Conservation (phyloP, 2,329 filamentous ascomycete species). For the Colletotrichum somersetense region DNA sequence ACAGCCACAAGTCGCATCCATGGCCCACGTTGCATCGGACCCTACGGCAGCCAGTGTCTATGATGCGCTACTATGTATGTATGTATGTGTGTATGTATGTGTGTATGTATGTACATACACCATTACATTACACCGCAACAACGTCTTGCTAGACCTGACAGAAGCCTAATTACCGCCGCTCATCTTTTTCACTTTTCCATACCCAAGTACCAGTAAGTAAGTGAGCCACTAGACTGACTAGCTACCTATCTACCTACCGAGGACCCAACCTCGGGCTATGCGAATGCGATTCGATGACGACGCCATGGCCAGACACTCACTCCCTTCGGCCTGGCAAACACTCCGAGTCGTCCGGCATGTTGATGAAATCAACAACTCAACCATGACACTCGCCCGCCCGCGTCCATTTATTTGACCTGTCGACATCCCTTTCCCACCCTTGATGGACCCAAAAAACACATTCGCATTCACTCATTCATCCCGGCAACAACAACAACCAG, state of each 20-base stretch:
- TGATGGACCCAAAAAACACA: no score
- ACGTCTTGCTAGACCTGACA: not conserved
- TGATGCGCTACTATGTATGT: no score
- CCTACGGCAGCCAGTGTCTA: not conserved
- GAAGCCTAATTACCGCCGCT: no score
- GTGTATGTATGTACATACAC: no score
- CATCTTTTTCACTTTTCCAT: no score
- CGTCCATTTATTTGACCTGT: not conserved
- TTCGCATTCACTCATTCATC: not conserved
- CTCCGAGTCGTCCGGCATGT: not conserved
- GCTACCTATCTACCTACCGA: no score
- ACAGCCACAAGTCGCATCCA: no score
- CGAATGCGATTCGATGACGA: slow-evolving; percentile 32
- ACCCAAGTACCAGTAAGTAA: no score
- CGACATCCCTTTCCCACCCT: not conserved
- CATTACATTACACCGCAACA: no score
- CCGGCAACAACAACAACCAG: not conserved
- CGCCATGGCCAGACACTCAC: slow-evolving; percentile 2
- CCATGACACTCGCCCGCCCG: slow-evolving; percentile 5
- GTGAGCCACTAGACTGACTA: no score
- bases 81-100: no score
- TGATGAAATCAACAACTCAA: not conserved
- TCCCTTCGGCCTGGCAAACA: slow-evolving; percentile 6
- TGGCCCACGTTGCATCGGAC: slow-evolving; percentile 11
- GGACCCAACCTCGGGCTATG: not conserved